phyloP scores from a whole-genome alignment of 2,329 filamentous ascomycete species.

The Trichoderma simmonsii region DNA sequence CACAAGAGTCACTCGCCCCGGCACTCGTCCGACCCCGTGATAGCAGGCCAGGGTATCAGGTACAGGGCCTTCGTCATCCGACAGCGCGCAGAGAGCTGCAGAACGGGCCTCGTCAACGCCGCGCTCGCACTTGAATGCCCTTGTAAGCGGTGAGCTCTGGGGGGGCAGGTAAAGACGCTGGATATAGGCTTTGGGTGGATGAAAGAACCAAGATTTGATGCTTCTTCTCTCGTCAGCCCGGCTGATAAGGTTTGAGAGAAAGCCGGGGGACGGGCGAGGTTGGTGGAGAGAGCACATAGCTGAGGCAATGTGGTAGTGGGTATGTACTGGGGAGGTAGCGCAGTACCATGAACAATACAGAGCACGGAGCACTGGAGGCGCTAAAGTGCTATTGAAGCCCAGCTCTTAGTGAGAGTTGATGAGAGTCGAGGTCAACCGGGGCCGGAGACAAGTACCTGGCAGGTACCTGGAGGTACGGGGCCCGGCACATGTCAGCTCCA shows the following conservation, averaged over 20 bases:
- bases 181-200: not conserved
- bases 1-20: constrained; percentile 21
- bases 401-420: not conserved
- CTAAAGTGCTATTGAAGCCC: not conserved
- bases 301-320: not conserved
- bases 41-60: constrained; percentile 15
- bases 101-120: not conserved
- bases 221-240: not conserved
- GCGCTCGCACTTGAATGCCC: not conserved
- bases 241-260: constrained; percentile 12
- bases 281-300: constrained; percentile 8
- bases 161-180: not conserved
- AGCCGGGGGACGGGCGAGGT: constrained; percentile 1
- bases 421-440: not conserved
- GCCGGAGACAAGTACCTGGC: not conserved
- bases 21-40: constrained; percentile 21
- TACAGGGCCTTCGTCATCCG: constrained; percentile 17
- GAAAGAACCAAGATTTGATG: not conserved
- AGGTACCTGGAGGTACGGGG: not conserved
- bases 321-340: not conserved
- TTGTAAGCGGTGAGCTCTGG: constrained; percentile 10
- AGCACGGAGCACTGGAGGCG: not conserved
- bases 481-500: constrained; percentile 2
- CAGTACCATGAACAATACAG: not conserved
- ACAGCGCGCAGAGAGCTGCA: not conserved